Evolutionary conservation across 2,329 filamentous ascomycete genomes (phyloP).

Genomic region (Didymella pomorum): DNA sequence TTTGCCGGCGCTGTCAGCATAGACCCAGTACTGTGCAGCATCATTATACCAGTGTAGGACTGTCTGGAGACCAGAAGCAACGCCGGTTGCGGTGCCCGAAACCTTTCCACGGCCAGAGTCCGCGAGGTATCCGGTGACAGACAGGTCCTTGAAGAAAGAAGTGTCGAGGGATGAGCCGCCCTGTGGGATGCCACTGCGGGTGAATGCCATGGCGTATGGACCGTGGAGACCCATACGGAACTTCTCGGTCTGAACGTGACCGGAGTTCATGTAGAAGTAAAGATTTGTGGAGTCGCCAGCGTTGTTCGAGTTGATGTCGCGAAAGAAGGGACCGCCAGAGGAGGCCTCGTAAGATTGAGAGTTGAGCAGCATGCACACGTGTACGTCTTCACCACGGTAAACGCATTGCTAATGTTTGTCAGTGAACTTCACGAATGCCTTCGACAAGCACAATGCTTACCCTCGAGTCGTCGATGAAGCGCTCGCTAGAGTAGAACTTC

Average conservation of each 20-base stretch:
- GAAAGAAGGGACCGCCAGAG: slow-evolving; percentile 70
- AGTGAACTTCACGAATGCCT: background rate
- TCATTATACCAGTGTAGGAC: slow-evolving; percentile 73
- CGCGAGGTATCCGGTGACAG: slow-evolving; percentile 66
- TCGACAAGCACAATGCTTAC: slow-evolving; percentile 14
- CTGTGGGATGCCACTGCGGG: slow-evolving; percentile 63
- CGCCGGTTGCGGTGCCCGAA: slow-evolving; percentile 66
- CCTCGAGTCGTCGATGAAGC: slow-evolving; percentile 70
- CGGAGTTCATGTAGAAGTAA: slow-evolving; percentile 74
- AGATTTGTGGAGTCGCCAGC: slow-evolving; percentile 65
- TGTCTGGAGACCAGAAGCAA: slow-evolving; percentile 59
- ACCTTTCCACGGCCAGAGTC: slow-evolving; percentile 66
- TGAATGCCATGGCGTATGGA: slow-evolving; percentile 70
- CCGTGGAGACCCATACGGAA: slow-evolving; percentile 71
- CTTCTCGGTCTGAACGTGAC: slow-evolving; percentile 65
- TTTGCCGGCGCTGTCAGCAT: slow-evolving; percentile 61
- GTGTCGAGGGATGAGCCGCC: slow-evolving; percentile 57
- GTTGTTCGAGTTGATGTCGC: slow-evolving; percentile 72
- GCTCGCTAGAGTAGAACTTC: slow-evolving; percentile 74
- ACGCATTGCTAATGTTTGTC: slow-evolving; percentile 65
- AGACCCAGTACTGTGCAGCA: slow-evolving; percentile 71
- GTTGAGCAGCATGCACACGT: slow-evolving; percentile 69
- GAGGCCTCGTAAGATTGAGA: slow-evolving; percentile 66
- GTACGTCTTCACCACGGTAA: slow-evolving; percentile 58
- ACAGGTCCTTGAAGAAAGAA: slow-evolving; percentile 67